Evolutionary conservation across 2,329 filamentous ascomycete species (phyloP).

Genomic region (Colletotrichum sidae): DNA sequence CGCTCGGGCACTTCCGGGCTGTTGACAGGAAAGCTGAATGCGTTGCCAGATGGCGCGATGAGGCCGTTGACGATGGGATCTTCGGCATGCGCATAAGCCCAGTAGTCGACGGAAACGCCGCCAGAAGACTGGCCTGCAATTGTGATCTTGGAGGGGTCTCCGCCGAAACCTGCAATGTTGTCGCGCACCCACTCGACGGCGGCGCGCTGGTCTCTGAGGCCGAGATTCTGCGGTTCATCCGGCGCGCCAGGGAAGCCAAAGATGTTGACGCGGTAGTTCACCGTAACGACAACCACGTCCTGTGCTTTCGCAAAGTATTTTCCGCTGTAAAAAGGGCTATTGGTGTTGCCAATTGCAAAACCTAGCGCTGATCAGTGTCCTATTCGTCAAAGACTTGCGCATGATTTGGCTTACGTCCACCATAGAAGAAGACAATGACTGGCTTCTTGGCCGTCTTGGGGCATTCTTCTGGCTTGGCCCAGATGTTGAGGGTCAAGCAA

Average conservation of each 20-base stretch:
- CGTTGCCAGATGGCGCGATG: constrained; percentile 59
- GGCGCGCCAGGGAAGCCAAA: constrained; percentile 54
- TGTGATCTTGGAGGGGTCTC: constrained; percentile 52
- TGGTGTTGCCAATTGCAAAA: constrained; percentile 47
- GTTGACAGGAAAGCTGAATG: constrained; percentile 58
- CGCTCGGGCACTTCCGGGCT: constrained; percentile 45
- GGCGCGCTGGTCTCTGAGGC: constrained; percentile 61
- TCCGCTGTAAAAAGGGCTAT: constrained; percentile 54
- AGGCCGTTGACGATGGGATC: constrained; percentile 62
- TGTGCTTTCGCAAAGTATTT: constrained; percentile 55
- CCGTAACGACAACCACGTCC: constrained; percentile 58
- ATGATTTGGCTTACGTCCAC: constrained; percentile 42
- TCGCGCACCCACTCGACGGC: constrained; percentile 62
- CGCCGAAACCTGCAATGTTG: constrained; percentile 60
- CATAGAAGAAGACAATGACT: constrained; percentile 52
- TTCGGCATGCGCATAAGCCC: constrained; percentile 59
- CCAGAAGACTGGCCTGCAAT: constrained; percentile 60
- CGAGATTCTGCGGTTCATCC: constrained; percentile 52
- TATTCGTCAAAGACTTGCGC: neutral
- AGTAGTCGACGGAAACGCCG: constrained; percentile 54
- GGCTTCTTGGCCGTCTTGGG: constrained; percentile 42
- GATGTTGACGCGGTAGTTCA: constrained; percentile 59
- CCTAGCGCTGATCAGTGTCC: constrained; percentile 19
- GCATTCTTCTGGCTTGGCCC: constrained; percentile 43
- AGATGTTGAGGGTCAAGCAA: constrained; percentile 53